Base-by-base conservation (phyloP, 352 stramenopile species). In the Halophytophthora polymorphica region DNA sequence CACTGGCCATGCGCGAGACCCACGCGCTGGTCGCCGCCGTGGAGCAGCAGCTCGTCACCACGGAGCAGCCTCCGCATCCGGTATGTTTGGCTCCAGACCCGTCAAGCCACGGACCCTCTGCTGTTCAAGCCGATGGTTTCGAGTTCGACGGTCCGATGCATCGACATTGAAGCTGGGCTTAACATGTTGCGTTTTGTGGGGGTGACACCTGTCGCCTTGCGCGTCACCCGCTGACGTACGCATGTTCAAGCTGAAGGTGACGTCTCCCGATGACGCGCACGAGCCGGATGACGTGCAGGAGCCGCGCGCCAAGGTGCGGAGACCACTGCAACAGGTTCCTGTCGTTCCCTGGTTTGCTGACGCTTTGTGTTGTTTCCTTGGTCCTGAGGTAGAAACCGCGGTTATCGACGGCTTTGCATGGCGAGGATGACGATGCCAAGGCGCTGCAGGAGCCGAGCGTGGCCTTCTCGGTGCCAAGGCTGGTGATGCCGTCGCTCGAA, bases 401-500 rank as follows among this genome's bases (percentile, higher is more conserved):
- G 7, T 11, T 72, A 41, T 23, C 21, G 8, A 10, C 25, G 8
- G 4, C 25, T 31, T 13, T 31, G 12, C 15, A 38, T 11, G 14
- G 11, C 6, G 31, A 52, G 6, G 50, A 53, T 53, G 14, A 22
- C 21, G 15, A 31, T 45, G 19, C 13, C 13, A 45, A 43, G 4
- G 40, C 49, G 4, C 36, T 62, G 21, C 41, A 54, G 14, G 38
- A 22, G n/a, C 48, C 39, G 21, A 50, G 10, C 0, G 44, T 80
- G n/a, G 18, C 14, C 21, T 85, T 76, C 41, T 67, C 73, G 15
- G 47, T 88, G 28, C 43, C 45, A 40, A 63, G 66, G n/a, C n/a
- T 88, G 12, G 29, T 53, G 22, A 68, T 71, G 48, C 83, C 83
- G 12, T 89, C 81, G 14, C 69, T 95, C 3, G 50, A 76, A 1